Base-by-base conservation (phyloP, 176 grass and related monocot species). In the Pharus latifolius region DNA sequence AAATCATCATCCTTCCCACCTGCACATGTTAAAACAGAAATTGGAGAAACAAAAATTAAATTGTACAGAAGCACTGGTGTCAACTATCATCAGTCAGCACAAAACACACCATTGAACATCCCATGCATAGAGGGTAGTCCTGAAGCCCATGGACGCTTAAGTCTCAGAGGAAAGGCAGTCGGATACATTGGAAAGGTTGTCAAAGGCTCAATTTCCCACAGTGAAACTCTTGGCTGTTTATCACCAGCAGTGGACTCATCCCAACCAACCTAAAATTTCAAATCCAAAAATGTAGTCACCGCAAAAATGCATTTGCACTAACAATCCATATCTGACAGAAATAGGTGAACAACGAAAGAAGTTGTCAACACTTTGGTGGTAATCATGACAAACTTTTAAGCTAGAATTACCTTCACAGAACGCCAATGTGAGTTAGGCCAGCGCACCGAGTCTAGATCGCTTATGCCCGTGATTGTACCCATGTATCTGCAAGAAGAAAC, bases 111-210 rank as follows among this genome's bases (percentile, higher is more conserved):
- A 74, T 51, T 76, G 56, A 74, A 76, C 72, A 84, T 84, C 69
- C 75, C 85, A 56, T 86, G 69, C 63, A 89, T 64, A 48, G 78
- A 81, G 22, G 88, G 89, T n/a, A 90, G 71, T 30, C 89, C 93
- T 67, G 86, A 82, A 67, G 89, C 80, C 93, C 93, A 96, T 1
- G 88, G 89, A 14, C 89, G 86, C 64, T 96, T 96, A 31, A 96
- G 86, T 75, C 93, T 89, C 49, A 92, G 79, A 29, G 93, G 92
- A 74, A 96, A 96, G 16, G 83, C 65, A 33, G 86, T 88, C 67
- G 94, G 89, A 76, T 92, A 97, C 86, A 97, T 97, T 0, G 89
- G 89, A 85, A 97, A 97, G 13, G 94, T 92, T 47, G 89, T 93
- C 65, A 93, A 50, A 56, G 94, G 86, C 78, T 97, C 94, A 6